Percentiles rank a stretch among this genome's conserved stretches.
phyloP scores from a whole-genome alignment of 441 rosid species.

The Euphorbia schlechtendalii region DNA sequence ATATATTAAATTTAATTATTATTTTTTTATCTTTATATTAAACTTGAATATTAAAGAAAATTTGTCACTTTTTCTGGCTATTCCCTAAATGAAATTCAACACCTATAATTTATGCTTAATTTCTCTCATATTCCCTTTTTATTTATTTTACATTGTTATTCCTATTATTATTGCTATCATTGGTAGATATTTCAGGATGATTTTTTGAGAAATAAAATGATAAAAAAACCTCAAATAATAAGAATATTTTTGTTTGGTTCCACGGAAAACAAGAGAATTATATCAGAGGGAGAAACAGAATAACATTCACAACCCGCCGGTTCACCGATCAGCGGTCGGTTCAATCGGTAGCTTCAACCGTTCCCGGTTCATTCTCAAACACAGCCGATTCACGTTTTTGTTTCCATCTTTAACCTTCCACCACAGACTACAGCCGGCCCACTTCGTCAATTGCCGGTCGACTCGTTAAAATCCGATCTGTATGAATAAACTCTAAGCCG shows the following conservation, averaged over 20 bases:
- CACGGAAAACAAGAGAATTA: neutral
- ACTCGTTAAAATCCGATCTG: constrained; percentile 24
- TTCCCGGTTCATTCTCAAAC: constrained; percentile 15
- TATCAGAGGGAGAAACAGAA: neutral
- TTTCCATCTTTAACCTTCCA: neutral
- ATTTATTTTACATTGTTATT: too few species aligned
- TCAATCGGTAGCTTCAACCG: constrained; percentile 8
- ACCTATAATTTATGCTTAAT: too few species aligned
- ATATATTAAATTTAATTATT: too few species aligned
- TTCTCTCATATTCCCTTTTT: too few species aligned
- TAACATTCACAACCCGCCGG: constrained; percentile 18
- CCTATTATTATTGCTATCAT: too few species aligned
- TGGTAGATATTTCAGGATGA: neutral
- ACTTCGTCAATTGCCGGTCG: constrained; percentile 18
- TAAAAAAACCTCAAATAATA: too few species aligned
- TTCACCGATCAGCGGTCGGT: constrained; percentile 21
- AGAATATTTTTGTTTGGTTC: neutral
- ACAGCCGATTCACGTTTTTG: constrained; percentile 26
- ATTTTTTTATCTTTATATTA: too few species aligned
- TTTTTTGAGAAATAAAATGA: neutral
- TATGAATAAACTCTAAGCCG: constrained; percentile 20
- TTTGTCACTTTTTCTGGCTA: too few species aligned
- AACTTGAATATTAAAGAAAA: too few species aligned
- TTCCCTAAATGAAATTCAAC: too few species aligned
- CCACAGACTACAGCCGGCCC: constrained; percentile 34